Base-by-base conservation (phyloP, 1,284 basidiomycete species). In the Blastosporella zonata region DNA sequence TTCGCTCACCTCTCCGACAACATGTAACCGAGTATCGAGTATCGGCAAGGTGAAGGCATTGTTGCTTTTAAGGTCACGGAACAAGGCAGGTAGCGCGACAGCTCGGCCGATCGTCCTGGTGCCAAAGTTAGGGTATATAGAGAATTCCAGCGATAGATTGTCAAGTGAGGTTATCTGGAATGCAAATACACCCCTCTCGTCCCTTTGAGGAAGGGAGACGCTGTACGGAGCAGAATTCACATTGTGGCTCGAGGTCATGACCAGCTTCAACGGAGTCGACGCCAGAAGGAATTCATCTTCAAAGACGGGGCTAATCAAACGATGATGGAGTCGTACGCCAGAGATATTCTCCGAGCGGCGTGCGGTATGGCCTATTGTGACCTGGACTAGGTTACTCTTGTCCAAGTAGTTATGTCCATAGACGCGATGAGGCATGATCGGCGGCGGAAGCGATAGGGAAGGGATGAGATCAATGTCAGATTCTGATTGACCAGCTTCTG, bases 61-160 rank as follows among this genome's bases (percentile, higher is more conserved):
- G 54, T 71, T 76, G 46, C 81, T 79, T 39, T 75, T 73, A 15
- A 83, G 73, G 46, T 79, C 70, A 36, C 70, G 64, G 61, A 96
- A 90, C 42, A 89, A 75, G 2, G 82, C 82, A 2, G 95, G 87
- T 25, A 95, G 74, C 20, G 93, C 90, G 37, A 95, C 84, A 13
- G 93, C 95, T 55, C 95, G 85, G 22, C 96, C 97, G 54, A 99
- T 93, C 28, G 95, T 92, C 69, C 94, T 96, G 25, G 93, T 95
- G n/a, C 97, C 97, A 67, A 99, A 99, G 53, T 93, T 97, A 6
- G 97, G 97, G 72, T 96, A 97, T 21, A 99, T 75, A 33, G 96
- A 97, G 64, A 98, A 92, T 65, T 98, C 93, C 58, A 99, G 72
- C 1, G 84, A 83, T 52, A 98, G 81, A 29, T 79, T 76, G 44